Conservation (phyloP, 495 filamentous ascomycete species). For the Bacidia gigantensis region DNA sequence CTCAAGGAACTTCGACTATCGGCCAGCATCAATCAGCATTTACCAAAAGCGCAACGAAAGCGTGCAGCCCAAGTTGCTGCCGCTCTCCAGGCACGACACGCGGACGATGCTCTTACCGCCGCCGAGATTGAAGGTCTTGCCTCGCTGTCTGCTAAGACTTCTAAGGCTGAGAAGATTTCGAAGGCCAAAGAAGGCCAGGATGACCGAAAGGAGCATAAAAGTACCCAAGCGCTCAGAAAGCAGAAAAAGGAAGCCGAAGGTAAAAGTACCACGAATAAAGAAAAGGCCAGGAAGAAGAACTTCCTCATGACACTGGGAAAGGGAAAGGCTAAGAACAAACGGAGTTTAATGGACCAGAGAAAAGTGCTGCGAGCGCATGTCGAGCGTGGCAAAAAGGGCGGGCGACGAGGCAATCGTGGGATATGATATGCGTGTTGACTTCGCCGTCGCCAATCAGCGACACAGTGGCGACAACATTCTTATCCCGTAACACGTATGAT, state of each 20-base stretch:
- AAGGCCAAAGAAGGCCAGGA: constrained; percentile 63
- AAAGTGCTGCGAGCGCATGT: constrained; percentile 69
- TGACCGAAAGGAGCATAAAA: constrained; percentile 62
- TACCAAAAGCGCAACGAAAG: constrained; percentile 34
- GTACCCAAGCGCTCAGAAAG: constrained; percentile 63
- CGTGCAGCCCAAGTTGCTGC: constrained; percentile 21
- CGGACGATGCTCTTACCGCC: constrained; percentile 73
- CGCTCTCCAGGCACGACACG: constrained; percentile 42
- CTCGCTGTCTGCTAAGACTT: constrained; percentile 54
- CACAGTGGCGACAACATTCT: too few species aligned
- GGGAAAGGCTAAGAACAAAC: constrained; percentile 82
- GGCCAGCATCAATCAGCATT: constrained; percentile 50
- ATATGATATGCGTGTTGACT: too few species aligned
- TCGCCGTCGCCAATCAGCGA: too few species aligned
- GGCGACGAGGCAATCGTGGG: constrained; percentile 57
- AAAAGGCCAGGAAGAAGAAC: constrained; percentile 94
- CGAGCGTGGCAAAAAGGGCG: constrained; percentile 71
- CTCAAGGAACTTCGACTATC: constrained; percentile 70
- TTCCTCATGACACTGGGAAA: constrained; percentile 96
- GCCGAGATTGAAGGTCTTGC: constrained; percentile 67
- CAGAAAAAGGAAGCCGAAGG: constrained; percentile 73
- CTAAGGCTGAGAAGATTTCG: constrained; percentile 70
- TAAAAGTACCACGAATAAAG: constrained; percentile 94
- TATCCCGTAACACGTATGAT: not conserved
- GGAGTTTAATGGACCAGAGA: constrained; percentile 70